Evolutionary conservation across 2,329 filamentous ascomycete species (phyloP).

Genomic region (Phaeoacremonium minimum): DNA sequence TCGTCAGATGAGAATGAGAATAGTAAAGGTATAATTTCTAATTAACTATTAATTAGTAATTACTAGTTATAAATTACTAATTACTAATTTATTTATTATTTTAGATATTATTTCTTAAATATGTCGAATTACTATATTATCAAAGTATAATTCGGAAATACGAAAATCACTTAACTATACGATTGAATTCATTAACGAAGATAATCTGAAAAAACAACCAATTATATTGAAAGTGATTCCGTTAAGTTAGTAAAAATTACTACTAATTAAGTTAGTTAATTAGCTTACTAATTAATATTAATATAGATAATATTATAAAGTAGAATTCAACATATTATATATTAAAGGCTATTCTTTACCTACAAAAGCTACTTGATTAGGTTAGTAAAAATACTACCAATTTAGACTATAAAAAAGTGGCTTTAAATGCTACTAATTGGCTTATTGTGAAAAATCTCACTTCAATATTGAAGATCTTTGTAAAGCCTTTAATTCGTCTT

Average conservation of each 20-base stretch:
- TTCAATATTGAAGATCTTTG: neutral
- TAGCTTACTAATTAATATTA: too few species aligned
- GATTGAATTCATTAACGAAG: too few species aligned
- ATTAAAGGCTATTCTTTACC: neutral
- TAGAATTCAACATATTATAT: neutral
- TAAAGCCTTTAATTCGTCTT: neutral
- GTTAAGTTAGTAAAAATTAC: neutral
- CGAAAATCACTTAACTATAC: neutral
- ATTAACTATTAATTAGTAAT: too few species aligned
- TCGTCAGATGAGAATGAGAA: too few species aligned
- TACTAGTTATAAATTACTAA: too few species aligned
- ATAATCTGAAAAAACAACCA: too few species aligned
- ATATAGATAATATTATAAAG: neutral
- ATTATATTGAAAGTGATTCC: neutral
- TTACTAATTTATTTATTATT: neutral
- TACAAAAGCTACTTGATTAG: neutral
- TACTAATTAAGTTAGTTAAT: too few species aligned
- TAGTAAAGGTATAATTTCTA: too few species aligned
- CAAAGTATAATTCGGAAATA: neutral
- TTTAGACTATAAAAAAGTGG: neutral
- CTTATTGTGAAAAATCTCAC: neutral
- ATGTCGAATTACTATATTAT: neutral
- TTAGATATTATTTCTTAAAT: neutral
- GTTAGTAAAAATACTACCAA: neutral
- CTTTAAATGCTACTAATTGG: neutral